Base-by-base conservation (phyloP, 129 eudicot genomes). In the Lactuca sativa region DNA sequence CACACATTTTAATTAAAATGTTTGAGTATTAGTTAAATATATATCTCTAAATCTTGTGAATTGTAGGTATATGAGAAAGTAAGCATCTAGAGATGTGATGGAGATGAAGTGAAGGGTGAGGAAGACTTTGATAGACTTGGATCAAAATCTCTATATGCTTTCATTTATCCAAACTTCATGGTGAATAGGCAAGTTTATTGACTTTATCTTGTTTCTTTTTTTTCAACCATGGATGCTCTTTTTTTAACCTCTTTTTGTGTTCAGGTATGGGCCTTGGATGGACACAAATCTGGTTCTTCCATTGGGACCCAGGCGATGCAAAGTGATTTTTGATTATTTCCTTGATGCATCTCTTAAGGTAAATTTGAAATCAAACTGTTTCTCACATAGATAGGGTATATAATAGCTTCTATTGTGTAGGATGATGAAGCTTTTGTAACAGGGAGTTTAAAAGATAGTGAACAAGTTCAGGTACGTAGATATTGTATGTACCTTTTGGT, bases 191-290 rank as follows among this genome's bases (percentile, higher is more conserved):
- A 38, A 69, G 90, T 25, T 37, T 1, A n/a, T n/a, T n/a, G n/a
- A n/a, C n/a, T n/a, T n/a, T n/a, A 16, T 3, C 66, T 44, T 58
- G 37, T 9, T 49, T 53, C n/a, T 30, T 31, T 36, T 16, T 16
- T 49, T 59, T 25, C 1, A 25, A 18, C 41, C 47, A 8, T 15
- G 51, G 15, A 33, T 34, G 7, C 49, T 32, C 69, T 12, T n/a
- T 13, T 31, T 44, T 48, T 33, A 49, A 36, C 6, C 9, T 21
- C 9, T 18, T 47, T 68, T 41, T 64, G n/a, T 59, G 38, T 60
- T 40, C 34, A 95, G 96, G 79, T 95, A 95, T 54, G 99, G 99
- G 31, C 99, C 99, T 43, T 95, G 99, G 99, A 90, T 93, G 98
- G 98, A 93, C 79, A 93, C 98, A 32, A 93, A 93, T 69, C 84